Percentiles rank a stretch among this genome's conserved stretches.
Evolutionary conservation across 179 eudicot genomes (phyloP).

Genomic region (Spergularia azorica): DNA sequence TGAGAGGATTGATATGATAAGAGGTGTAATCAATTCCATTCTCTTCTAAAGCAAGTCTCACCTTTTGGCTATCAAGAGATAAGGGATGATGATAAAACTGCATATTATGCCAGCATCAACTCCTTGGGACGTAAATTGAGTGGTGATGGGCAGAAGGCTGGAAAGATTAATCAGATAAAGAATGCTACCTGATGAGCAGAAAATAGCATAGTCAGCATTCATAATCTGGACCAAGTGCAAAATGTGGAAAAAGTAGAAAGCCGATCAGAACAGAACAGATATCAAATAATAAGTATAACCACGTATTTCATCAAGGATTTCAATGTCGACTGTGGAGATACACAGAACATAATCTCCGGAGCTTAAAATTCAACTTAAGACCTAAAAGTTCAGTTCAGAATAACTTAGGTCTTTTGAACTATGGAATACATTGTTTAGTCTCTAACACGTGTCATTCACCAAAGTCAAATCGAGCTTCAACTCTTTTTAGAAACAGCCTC

Average conservation of each 20-base stretch:
- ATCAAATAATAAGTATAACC: background rate
- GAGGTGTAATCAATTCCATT: constrained; percentile 87
- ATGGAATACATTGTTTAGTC: background rate
- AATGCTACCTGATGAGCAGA: constrained; percentile 19
- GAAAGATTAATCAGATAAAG: constrained; percentile 2
- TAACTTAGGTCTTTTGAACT: background rate
- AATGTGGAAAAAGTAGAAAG: constrained; percentile 13
- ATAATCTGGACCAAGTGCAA: constrained; percentile 1
- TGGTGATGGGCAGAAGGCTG: constrained; percentile 5
- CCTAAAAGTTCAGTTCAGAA: background rate
- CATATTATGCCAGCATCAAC: constrained; percentile 51
- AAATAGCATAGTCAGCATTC: constrained; percentile 9
- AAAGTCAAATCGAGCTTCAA: background rate
- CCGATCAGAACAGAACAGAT: background rate
- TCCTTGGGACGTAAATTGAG: constrained; percentile 7
- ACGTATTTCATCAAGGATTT: background rate
- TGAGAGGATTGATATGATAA: constrained; percentile 79
- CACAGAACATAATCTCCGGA: background rate
- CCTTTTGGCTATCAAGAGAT: constrained; percentile 95
- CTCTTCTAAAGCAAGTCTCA: constrained; percentile 90
- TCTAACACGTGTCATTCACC: background rate
- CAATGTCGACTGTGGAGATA: background rate
- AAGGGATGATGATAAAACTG: constrained; percentile 92
- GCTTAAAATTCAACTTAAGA: background rate
- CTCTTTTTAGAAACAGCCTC: background rate